phyloP scores from a whole-genome alignment of 257 asterid genomes.

The Primulina tabacum region DNA sequence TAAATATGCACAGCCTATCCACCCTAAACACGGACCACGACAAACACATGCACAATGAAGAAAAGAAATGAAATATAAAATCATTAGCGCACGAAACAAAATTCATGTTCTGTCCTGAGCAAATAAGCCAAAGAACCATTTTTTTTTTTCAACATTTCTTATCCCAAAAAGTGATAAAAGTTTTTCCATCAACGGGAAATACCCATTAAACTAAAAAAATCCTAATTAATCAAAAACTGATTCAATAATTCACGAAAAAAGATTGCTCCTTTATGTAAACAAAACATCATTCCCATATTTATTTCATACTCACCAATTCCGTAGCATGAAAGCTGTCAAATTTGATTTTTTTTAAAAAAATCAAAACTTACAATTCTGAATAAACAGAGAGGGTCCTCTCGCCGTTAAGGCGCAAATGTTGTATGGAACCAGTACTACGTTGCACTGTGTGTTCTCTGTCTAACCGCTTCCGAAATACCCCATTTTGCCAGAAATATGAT shows the following conservation, averaged over 20 bases:
- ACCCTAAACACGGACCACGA: conserved; percentile 14
- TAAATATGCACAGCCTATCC: conserved; percentile 12
- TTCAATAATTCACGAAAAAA: conserved; percentile 13
- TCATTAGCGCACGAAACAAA: not conserved
- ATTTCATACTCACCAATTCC: not conserved
- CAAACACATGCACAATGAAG: not conserved
- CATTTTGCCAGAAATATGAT: not conserved
- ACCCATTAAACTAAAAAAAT: conserved; percentile 22
- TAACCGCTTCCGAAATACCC: conserved; percentile 33
- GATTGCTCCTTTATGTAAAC: conserved; percentile 14
- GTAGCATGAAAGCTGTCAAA: conserved; percentile 15
- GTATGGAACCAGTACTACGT: conserved; percentile 2
- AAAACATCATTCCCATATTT: not conserved
- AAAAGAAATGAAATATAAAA: not conserved
- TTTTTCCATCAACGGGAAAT: conserved; percentile 11
- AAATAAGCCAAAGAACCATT: conserved; percentile 18
- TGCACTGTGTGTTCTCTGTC: conserved; percentile 14
- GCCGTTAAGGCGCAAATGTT: conserved; percentile 26
- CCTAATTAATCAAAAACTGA: conserved; percentile 5
- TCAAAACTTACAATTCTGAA: conserved; percentile 14
- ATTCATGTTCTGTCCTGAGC: conserved; percentile 4
- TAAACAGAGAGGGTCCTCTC: conserved; percentile 12
- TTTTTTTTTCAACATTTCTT: not conserved
- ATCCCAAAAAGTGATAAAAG: not conserved
- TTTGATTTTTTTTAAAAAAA: not conserved